A percentile compares a stretch with the other conserved stretches of the same genome.
Evolutionary conservation across 31 red algal genomes (phyloP).

Genomic region (Odonthalia washingtoniensis): DNA sequence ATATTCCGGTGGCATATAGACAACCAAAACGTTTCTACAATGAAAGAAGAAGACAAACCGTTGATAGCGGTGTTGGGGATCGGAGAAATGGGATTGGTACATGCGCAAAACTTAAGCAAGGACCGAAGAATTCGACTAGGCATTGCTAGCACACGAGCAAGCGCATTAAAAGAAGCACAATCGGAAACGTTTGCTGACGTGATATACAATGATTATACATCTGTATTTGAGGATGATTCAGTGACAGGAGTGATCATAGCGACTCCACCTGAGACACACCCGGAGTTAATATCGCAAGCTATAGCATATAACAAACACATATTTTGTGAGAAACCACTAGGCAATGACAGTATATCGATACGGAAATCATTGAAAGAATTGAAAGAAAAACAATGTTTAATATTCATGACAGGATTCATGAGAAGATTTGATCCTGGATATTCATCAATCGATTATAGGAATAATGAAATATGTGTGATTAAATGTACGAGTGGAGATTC

Average conservation of each 20-base stretch:
- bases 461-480: slow-evolving; percentile 62
- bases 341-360: slow-evolving; percentile 37
- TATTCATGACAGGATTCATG: slow-evolving; percentile 83
- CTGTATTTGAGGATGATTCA: slow-evolving; percentile 47
- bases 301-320: slow-evolving; percentile 73
- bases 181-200: slow-evolving; percentile 44
- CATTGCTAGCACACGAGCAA: slow-evolving; percentile 62
- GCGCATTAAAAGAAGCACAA: slow-evolving; percentile 33
- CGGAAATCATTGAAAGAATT: slow-evolving; percentile 36
- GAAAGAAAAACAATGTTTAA: slow-evolving; percentile 16
- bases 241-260: slow-evolving; percentile 80
- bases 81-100: slow-evolving; percentile 91
- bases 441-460: slow-evolving; percentile 2
- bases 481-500: slow-evolving; percentile 90
- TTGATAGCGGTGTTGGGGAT: slow-evolving; percentile 83
- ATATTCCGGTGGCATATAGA: no score
- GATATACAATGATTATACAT: slow-evolving; percentile 54
- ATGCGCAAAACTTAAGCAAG: slow-evolving; percentile 77
- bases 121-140: slow-evolving; percentile 71
- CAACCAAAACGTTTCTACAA: no score
- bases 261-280: slow-evolving; percentile 73
- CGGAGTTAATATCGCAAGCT: slow-evolving; percentile 61
- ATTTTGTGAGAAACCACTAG: slow-evolving; percentile 91
- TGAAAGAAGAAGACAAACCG: slow-evolving; percentile 50
- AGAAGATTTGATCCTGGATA: slow-evolving; percentile 85